A percentile compares a stretch with the other conserved stretches of the same genome.
Conservation (phyloP, 306 rosid species). For the Arachis hypogaea region DNA sequence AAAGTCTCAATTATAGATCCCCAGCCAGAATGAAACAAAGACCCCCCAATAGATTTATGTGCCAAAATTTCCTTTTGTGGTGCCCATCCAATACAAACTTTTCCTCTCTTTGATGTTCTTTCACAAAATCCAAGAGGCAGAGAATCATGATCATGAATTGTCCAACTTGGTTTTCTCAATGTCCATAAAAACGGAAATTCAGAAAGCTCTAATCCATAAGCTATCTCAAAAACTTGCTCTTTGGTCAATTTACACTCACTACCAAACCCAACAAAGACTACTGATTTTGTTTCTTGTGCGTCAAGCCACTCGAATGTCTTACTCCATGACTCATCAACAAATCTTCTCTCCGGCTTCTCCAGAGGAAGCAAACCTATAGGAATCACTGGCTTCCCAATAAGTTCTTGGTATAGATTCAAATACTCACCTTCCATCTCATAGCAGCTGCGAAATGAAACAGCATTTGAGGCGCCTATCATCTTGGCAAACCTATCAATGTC, state of each 20-base stretch:
- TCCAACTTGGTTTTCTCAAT: conserved; percentile 44
- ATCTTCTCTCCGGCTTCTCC: neutral
- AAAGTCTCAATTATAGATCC: conserved; percentile 48
- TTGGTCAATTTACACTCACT: conserved; percentile 49
- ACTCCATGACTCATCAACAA: neutral
- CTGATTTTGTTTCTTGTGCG: conserved; percentile 41
- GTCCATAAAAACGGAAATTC: conserved; percentile 52
- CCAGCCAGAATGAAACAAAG: conserved; percentile 53
- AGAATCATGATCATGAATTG: conserved; percentile 32
- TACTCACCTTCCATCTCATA: conserved; percentile 44
- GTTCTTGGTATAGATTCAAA: conserved; percentile 24
- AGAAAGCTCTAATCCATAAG: conserved; percentile 50
- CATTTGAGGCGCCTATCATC: neutral
- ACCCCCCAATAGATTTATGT: conserved; percentile 54
- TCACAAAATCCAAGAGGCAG: conserved; percentile 40
- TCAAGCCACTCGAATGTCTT: conserved; percentile 52
- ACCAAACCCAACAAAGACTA: conserved; percentile 54
- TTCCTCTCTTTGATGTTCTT: conserved; percentile 38
- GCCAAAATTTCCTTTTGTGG: conserved; percentile 49
- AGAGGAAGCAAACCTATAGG: neutral
- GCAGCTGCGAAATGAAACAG: conserved; percentile 33
- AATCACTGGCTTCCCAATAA: neutral
- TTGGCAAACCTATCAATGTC: neutral
- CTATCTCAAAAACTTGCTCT: conserved; percentile 51
- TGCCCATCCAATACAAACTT: conserved; percentile 43